Evolutionary conservation across 169 alveolate species (phyloP).

Genomic region (Cytauxzoon felis): DNA sequence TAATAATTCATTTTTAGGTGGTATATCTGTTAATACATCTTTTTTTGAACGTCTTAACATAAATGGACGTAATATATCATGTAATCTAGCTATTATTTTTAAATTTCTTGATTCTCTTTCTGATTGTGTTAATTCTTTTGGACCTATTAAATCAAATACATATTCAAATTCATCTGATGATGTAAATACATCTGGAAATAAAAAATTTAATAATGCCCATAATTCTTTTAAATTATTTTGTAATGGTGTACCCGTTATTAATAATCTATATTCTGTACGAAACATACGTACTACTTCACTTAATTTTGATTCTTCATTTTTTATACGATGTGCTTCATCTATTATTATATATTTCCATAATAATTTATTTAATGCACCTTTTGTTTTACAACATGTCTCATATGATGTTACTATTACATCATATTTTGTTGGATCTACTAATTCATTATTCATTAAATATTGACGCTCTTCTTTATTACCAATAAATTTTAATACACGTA

Average conservation of each 20-base stretch:
- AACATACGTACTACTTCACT: constrained; percentile 84
- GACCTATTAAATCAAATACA: constrained; percentile 83
- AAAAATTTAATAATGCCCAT: constrained; percentile 97
- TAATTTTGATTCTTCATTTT: constrained; percentile 92
- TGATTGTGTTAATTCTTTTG: constrained; percentile 54
- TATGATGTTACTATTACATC: constrained; percentile 94
- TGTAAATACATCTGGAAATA: constrained; percentile 94
- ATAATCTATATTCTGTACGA: constrained; percentile 90
- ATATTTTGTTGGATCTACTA: constrained; percentile 74
- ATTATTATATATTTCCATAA: constrained; percentile 94
- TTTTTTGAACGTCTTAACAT: constrained; percentile 96
- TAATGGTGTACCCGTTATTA: constrained; percentile 98
- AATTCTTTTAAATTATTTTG: constrained; percentile 96
- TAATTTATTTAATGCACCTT: constrained; percentile 84
- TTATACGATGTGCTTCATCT: constrained; percentile 99
- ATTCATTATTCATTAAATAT: constrained; percentile 55
- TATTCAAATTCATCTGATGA: constrained; percentile 94
- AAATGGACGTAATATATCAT: constrained; percentile 94
- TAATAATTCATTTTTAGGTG: constrained; percentile 89
- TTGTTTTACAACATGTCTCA: constrained; percentile 89
- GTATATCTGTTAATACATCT: constrained; percentile 96
- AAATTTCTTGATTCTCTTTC: constrained; percentile 72
- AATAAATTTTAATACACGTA: constrained; percentile 91
- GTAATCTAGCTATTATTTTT: constrained; percentile 85
- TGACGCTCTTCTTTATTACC: constrained; percentile 92